A percentile compares a stretch with the other conserved stretches of the same genome.
Evolutionary conservation across 495 filamentous ascomycete genomes (phyloP).

Genomic region (Penicillium argentinense): DNA sequence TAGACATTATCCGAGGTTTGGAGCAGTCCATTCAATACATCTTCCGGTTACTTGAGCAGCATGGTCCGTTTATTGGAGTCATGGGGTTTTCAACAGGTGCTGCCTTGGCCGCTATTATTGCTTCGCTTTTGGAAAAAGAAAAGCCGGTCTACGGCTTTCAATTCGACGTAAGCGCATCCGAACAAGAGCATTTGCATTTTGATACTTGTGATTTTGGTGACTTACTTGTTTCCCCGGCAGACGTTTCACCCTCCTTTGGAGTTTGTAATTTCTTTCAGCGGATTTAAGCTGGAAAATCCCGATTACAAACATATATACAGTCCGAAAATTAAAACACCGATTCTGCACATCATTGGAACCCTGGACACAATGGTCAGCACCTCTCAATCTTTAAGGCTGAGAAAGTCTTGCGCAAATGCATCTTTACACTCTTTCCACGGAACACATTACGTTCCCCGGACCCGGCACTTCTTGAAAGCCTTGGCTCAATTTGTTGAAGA

Average conservation of each 20-base stretch:
- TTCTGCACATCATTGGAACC: slow-evolving; percentile 5
- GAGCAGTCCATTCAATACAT: not conserved
- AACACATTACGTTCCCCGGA: too few species aligned
- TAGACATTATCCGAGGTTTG: not conserved
- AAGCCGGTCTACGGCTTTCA: not conserved
- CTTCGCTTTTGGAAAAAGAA: slow-evolving; percentile 5
- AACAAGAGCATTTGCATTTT: too few species aligned
- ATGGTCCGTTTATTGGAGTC: slow-evolving; percentile 4
- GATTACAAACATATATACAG: slow-evolving; percentile 1
- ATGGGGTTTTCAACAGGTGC: slow-evolving; percentile 6
- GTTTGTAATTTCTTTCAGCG: slow-evolving; percentile 10
- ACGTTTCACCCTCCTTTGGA: slow-evolving; percentile 8
- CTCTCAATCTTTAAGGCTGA: not conserved
- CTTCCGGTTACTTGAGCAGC: not conserved
- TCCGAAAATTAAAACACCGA: slow-evolving; percentile 7
- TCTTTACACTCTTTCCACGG: too few species aligned
- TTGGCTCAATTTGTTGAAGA: too few species aligned
- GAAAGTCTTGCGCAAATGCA: not conserved
- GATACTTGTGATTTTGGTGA: too few species aligned
- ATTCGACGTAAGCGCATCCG: not conserved
- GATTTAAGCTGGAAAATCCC: slow-evolving; percentile 6
- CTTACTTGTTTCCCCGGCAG: too few species aligned
- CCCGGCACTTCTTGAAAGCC: too few species aligned
- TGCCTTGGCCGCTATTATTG: not conserved
- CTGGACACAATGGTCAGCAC: slow-evolving; percentile 12